Conservation (phyloP, 108 stramenopile species). For the Fragilaria radians region DNA sequence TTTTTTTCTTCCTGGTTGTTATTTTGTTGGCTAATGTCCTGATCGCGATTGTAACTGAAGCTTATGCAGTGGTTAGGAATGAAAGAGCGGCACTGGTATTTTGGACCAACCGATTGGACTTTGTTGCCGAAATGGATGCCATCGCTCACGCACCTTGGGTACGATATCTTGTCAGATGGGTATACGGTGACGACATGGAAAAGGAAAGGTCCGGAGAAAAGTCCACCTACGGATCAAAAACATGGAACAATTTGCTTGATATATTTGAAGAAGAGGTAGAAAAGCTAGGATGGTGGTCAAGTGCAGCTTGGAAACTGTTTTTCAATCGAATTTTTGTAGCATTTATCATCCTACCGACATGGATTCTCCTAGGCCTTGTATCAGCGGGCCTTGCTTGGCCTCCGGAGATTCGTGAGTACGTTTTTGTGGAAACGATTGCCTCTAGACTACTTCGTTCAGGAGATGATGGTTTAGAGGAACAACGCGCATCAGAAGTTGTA, state of each 20-base stretch:
- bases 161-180: no score
- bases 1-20: constrained; percentile 42
- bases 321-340: constrained; percentile 18
- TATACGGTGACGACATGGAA: no score
- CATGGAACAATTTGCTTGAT: no score
- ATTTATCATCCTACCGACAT: constrained; percentile 36
- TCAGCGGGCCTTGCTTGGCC: constrained; percentile 45
- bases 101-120: constrained; percentile 51
- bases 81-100: constrained; percentile 50
- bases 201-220: no score
- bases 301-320: no score
- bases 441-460: no score
- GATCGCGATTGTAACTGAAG: constrained; percentile 55
- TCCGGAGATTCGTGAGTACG: constrained; percentile 43
- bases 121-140: constrained; percentile 53
- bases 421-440: no score
- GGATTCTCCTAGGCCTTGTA: constrained; percentile 31
- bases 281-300: no score
- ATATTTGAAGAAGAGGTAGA: no score
- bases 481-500: no score
- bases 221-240: no score
- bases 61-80: constrained; percentile 46
- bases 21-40: constrained; percentile 47
- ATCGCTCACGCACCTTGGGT: constrained; percentile 12
- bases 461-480: no score